Conservation (phyloP, 768 basidiomycete species). For the Boletus huronensis region DNA sequence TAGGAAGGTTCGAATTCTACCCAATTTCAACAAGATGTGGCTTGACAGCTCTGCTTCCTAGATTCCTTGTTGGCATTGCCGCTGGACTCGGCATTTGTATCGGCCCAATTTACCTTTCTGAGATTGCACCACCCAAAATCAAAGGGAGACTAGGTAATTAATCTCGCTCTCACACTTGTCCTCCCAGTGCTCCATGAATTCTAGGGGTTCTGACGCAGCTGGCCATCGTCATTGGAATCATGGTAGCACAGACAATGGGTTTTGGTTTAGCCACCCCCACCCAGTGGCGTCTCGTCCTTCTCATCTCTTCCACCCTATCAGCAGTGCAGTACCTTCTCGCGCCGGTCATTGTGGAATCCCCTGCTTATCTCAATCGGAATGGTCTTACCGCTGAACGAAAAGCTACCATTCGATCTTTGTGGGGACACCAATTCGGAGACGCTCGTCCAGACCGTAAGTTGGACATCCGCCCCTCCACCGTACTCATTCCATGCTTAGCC, state of each 20-base stretch:
- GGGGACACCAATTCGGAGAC: constrained; percentile 41
- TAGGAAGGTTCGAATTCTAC: constrained; percentile 57
- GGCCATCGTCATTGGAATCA: constrained; percentile 80
- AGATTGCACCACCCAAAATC: constrained; percentile 76
- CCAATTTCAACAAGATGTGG: not conserved
- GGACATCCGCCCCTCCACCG: not conserved
- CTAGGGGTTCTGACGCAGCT: constrained; percentile 79
- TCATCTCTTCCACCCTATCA: constrained; percentile 57
- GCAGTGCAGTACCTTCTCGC: constrained; percentile 55
- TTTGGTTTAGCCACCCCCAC: constrained; percentile 62
- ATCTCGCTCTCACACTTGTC: constrained; percentile 11
- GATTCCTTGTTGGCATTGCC: constrained; percentile 65
- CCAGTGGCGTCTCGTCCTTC: constrained; percentile 68
- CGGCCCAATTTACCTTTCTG: constrained; percentile 81
- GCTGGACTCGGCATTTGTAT: constrained; percentile 74
- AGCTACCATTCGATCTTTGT: constrained; percentile 44
- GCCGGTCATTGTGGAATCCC: constrained; percentile 62
- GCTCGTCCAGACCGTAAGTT: constrained; percentile 26
- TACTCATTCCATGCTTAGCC: constrained; percentile 15
- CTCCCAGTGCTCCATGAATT: not conserved
- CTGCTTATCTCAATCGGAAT: constrained; percentile 56
- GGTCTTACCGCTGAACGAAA: constrained; percentile 50
- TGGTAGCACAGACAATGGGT: constrained; percentile 80
- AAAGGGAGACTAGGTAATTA: constrained; percentile 70
- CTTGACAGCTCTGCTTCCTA: constrained; percentile 22